These are phyloP conservation scores for Crithidia sp. DNA, from an alignment of 208 protist species.

Conservation along the genomic window DNA sequence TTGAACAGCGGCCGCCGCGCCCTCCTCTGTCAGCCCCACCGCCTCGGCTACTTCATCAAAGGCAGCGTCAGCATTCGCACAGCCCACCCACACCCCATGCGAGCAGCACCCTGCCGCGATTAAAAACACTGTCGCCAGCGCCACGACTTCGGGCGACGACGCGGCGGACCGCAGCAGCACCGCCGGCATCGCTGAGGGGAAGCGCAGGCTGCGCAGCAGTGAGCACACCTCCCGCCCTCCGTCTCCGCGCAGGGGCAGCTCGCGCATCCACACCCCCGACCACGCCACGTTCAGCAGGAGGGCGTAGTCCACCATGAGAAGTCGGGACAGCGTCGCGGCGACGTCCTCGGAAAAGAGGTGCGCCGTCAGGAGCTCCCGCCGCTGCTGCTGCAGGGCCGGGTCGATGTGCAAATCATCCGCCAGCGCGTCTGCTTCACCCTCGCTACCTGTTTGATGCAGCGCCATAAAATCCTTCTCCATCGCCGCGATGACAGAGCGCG, in stretches of 20 bases:
- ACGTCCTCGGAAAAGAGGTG: conserved; percentile 59
- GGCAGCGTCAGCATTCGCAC: conserved; percentile 25
- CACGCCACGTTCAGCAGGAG: conserved; percentile 34
- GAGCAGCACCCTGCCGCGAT: conserved; percentile 47
- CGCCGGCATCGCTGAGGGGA: conserved; percentile 61
- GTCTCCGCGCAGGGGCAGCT: not conserved
- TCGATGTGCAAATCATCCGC: conserved; percentile 34
- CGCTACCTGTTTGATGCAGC: too few species aligned
- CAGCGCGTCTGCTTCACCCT: too few species aligned
- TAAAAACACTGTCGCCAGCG: conserved; percentile 46
- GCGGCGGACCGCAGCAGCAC: conserved; percentile 36
- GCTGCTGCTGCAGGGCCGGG: conserved; percentile 52
- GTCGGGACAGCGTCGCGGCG: conserved; percentile 50
- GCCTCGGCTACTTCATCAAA: conserved; percentile 52
- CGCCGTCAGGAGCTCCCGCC: conserved; percentile 51
- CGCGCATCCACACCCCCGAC: conserved; percentile 46
- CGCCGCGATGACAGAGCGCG: conserved; percentile 12
- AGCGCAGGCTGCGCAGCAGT: conserved; percentile 49
- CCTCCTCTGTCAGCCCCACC: conserved; percentile 41
- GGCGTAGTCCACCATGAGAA: conserved; percentile 57
- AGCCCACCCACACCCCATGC: conserved; percentile 23
- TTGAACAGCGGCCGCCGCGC: conserved; percentile 44
- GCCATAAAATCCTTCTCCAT: conserved; percentile 13
- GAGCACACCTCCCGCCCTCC: conserved; percentile 9
- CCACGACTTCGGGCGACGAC: conserved; percentile 35